Percentiles rank a stretch among this genome's conserved stretches.
Evolutionary conservation across 2,329 filamentous ascomycete genomes (phyloP).

Genomic region (Lachnum nothofagi): DNA sequence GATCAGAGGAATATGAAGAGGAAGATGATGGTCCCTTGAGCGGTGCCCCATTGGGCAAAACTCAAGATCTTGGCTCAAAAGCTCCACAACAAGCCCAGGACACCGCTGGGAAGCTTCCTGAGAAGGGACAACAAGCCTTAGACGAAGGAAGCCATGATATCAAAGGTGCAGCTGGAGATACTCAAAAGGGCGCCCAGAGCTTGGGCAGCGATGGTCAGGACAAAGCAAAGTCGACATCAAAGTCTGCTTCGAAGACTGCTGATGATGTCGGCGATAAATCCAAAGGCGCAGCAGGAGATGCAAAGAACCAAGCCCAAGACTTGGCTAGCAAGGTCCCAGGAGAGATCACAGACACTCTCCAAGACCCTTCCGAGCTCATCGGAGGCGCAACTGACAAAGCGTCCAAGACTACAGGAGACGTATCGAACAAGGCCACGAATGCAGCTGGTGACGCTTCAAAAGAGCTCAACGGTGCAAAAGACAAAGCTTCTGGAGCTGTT

Average conservation of each 20-base stretch:
- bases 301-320: not conserved
- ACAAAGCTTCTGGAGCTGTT: not conserved
- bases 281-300: not conserved
- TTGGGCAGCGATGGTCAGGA: too few species aligned
- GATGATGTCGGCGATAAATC: not conserved
- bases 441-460: not conserved
- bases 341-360: not conserved
- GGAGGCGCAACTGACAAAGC: not conserved
- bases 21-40: conserved; percentile 6
- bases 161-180: not conserved
- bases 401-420: not conserved
- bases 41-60: conserved; percentile 9
- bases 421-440: not conserved
- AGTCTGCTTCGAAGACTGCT: not conserved
- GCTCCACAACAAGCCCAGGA: conserved; percentile 4
- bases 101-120: not conserved
- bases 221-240: not conserved
- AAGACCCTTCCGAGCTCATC: not conserved
- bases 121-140: not conserved
- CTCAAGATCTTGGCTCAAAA: conserved; percentile 2
- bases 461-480: not conserved
- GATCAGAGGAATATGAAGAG: conserved; percentile 12
- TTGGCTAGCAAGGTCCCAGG: not conserved
- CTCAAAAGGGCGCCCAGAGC: too few species aligned
- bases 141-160: not conserved